These are phyloP conservation scores for Aspergillus haitiensis DNA, from an alignment of 495 filamentous ascomycete genomes.

Conservation along the genomic window DNA sequence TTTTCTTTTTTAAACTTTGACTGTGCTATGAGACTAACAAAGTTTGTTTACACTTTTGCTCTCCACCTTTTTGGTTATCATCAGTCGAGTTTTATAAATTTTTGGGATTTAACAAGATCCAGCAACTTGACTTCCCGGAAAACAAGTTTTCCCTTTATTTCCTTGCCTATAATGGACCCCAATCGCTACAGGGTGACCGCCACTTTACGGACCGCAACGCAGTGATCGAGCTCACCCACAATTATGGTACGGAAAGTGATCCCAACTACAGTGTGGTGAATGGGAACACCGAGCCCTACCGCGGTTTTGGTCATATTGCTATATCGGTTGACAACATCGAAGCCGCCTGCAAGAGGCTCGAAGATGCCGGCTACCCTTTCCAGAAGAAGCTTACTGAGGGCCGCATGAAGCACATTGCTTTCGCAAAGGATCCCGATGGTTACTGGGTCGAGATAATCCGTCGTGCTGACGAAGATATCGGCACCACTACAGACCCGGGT, in stretches of 20 bases:
- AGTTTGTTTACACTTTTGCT: too few species aligned
- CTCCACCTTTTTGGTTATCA: too few species aligned
- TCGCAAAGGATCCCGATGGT: slow-evolving; percentile 87
- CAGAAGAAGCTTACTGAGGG: slow-evolving; percentile 93
- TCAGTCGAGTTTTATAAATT: slow-evolving; percentile 90
- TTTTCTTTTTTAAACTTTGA: too few species aligned
- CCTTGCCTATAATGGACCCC: slow-evolving; percentile 62
- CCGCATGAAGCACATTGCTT: slow-evolving; percentile 85
- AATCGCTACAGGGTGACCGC: slow-evolving; percentile 72
- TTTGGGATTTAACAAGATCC: slow-evolving; percentile 83
- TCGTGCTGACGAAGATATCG: slow-evolving; percentile 53
- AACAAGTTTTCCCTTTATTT: slow-evolving; percentile 80
- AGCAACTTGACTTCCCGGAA: slow-evolving; percentile 71
- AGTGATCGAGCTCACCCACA: slow-evolving; percentile 92
- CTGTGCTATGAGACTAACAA: too few species aligned
- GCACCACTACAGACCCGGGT: slow-evolving; percentile 49
- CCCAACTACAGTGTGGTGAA: slow-evolving; percentile 78
- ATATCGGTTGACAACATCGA: slow-evolving; percentile 89
- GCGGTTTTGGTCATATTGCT: slow-evolving; percentile 88
- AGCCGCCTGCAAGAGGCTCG: slow-evolving; percentile 81
- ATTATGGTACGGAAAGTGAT: slow-evolving; percentile 91
- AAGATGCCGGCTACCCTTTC: slow-evolving; percentile 86
- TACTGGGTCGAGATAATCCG: slow-evolving; percentile 84
- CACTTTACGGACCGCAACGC: slow-evolving; percentile 83
- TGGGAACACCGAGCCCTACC: slow-evolving; percentile 83